These are phyloP conservation scores for Suillus subluteus DNA, from an alignment of 768 basidiomycete species.

Conservation along the genomic window DNA sequence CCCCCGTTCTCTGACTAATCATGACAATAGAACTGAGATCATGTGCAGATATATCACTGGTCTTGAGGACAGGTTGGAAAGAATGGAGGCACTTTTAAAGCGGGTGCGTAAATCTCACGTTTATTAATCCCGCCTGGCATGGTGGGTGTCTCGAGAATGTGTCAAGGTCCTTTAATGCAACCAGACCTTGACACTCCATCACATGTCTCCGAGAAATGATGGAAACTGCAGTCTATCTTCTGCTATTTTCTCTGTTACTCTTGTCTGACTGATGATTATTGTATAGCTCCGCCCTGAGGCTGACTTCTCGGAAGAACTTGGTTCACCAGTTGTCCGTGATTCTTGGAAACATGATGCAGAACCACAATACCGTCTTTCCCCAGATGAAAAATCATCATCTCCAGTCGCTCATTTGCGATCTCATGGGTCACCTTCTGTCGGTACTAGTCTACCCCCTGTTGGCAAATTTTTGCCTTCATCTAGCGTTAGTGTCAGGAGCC, in stretches of 20 bases:
- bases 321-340: conserved; percentile 61
- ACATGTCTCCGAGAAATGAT: not conserved
- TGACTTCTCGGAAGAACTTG: conserved; percentile 66
- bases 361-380: conserved; percentile 9
- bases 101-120: conserved; percentile 41
- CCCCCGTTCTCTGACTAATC: conserved; percentile 6
- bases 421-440: conserved; percentile 18
- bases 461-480: conserved; percentile 15
- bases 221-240: not conserved
- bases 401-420: conserved; percentile 20
- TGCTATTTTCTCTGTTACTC: not conserved
- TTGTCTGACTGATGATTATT: not conserved
- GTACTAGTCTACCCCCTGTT: conserved; percentile 11
- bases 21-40: conserved; percentile 7
- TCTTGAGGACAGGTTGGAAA: conserved; percentile 62
- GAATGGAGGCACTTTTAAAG: conserved; percentile 55
- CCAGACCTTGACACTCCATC: conserved; percentile 5
- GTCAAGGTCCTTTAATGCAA: not conserved
- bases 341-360: conserved; percentile 57
- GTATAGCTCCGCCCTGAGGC: conserved; percentile 61
- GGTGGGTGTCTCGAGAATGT: conserved; percentile 3
- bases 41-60: conserved; percentile 54
- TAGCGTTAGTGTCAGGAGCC: conserved; percentile 12
- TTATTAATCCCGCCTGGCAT: not conserved
- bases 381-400: conserved; percentile 29